Evolutionary conservation across 1,284 basidiomycete species (phyloP), one percentile per base, ranked within the genome.

Genomic region (Pseudozyma tsukubaensis): DNA sequence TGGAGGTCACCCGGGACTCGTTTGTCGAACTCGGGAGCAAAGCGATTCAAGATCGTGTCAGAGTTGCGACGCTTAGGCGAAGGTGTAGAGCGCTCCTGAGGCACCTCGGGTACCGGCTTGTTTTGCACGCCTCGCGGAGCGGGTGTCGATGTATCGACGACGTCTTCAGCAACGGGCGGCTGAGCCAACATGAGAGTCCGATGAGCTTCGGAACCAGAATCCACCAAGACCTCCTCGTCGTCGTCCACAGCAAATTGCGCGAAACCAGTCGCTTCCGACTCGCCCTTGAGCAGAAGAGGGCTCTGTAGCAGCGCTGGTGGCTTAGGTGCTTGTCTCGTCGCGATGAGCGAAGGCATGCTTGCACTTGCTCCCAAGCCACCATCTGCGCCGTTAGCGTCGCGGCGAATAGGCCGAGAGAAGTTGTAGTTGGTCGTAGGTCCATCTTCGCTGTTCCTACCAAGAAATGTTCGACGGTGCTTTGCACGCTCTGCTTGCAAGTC

Each of bases 1-100:
- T 73, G 65, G 16, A 73, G 61, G 50, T 73, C 71, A 21, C 71
- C 71, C 4, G 65, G 71, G 1, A 50, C 53, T 16, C 65, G 57
- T 51, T 62, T 73, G 45, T 61, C 53, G 14, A 56, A 51, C 7
- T 59, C 60, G 10, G 50, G 50, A 13, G 54, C 65, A n/a, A 57
- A 61, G 2, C 44, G 34, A n/a, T 55, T 57, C 36, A 68, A 21
- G 4, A 56, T 60, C 3, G 65, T 61, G 16, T 73, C 71, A 11
- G 71, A 73, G 16, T 73, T 73, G 51, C 65, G 71, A 36, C 65
- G 48, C 37, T 49, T 52, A 0, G 71, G 55, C 19, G 61, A 59
- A 9, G 47, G 16, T 12, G 10, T 29, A 10, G 13, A 29, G 24
- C 24, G 42, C 9, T 50, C 34, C 18, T 9, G 24, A 4, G 60